A percentile compares a stretch with the other conserved stretches of the same genome.
Conservation (phyloP, 2,329 filamentous ascomycete genomes). For the Ophiostoma ulmi region DNA sequence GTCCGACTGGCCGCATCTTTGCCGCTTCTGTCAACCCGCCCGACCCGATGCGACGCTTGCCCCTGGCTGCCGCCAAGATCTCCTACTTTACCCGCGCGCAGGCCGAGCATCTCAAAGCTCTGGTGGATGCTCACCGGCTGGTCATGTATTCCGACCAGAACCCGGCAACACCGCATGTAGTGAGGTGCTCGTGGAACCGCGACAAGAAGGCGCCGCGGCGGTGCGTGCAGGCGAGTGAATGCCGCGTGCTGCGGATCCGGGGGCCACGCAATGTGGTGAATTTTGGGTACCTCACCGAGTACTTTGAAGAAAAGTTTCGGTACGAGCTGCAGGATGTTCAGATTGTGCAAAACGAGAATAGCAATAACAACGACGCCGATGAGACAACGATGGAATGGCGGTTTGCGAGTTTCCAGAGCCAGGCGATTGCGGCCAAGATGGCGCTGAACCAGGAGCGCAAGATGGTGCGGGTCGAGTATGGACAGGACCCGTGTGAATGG, state of each 20-base stretch:
- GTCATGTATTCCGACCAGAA: background rate
- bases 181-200: conserved; percentile 26
- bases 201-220: conserved; percentile 26
- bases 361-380: background rate
- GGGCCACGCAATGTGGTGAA: conserved; percentile 24
- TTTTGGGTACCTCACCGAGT: conserved; percentile 21
- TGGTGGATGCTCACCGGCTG: conserved; percentile 19
- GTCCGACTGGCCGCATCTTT: conserved; percentile 26
- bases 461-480: conserved; percentile 24
- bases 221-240: conserved; percentile 26
- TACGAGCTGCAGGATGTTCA: conserved; percentile 25
- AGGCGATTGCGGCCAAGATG: conserved; percentile 28
- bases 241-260: conserved; percentile 26
- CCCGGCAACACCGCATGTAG: background rate
- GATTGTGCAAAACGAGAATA: background rate
- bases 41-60: conserved; percentile 25
- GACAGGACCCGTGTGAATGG: conserved; percentile 26
- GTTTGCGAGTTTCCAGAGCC: conserved; percentile 28
- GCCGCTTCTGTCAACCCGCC: conserved; percentile 24
- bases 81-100: conserved; percentile 24
- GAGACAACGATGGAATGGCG: conserved; percentile 26
- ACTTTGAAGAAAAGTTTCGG: conserved; percentile 24
- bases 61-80: conserved; percentile 25
- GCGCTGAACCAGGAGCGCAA: conserved; percentile 26
- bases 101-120: conserved; percentile 23